Percentiles rank a stretch among this genome's conserved stretches.
Conservation (phyloP, 2,329 filamentous ascomycete genomes). For the Grosmannia clavigera region DNA sequence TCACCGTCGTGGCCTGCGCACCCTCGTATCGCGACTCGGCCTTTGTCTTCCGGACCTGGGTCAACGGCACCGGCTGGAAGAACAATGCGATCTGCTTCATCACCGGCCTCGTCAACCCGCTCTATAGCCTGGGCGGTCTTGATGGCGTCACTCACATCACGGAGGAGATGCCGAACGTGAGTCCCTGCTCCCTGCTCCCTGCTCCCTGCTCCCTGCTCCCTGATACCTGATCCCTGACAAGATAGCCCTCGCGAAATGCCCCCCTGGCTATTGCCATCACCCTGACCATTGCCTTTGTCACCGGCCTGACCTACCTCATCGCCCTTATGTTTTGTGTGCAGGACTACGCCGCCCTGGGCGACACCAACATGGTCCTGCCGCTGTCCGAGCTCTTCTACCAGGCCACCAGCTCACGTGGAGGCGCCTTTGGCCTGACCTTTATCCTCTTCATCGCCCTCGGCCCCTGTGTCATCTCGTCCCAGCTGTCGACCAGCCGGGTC, state of each 20-base stretch:
- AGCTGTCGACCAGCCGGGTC: conserved; percentile 14
- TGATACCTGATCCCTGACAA: neutral
- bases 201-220: too few relatives aligned
- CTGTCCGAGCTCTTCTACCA: conserved; percentile 33
- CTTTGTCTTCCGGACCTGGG: conserved; percentile 40
- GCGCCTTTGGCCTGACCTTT: conserved; percentile 27
- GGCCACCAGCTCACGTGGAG: conserved; percentile 25
- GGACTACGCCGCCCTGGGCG: conserved; percentile 29
- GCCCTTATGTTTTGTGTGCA: conserved; percentile 38
- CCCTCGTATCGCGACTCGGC: conserved; percentile 28
- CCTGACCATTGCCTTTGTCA: conserved; percentile 22
- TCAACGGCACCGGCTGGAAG: conserved; percentile 41
- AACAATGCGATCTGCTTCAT: conserved; percentile 37
- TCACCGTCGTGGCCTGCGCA: conserved; percentile 34
- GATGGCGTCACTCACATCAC: conserved; percentile 37
- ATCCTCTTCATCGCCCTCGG: conserved; percentile 30
- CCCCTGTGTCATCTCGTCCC: conserved; percentile 24
- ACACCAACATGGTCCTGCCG: conserved; percentile 28
- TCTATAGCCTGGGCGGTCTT: conserved; percentile 33
- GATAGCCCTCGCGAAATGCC: conserved; percentile 23
- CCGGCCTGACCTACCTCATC: conserved; percentile 35
- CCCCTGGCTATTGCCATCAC: conserved; percentile 23
- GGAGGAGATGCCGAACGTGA: conserved; percentile 37
- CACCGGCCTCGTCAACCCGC: conserved; percentile 34
- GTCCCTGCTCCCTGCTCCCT: conserved; percentile 11